Conservation (phyloP, 2,329 filamentous ascomycete species). For the Stemphylium lycopersici region DNA sequence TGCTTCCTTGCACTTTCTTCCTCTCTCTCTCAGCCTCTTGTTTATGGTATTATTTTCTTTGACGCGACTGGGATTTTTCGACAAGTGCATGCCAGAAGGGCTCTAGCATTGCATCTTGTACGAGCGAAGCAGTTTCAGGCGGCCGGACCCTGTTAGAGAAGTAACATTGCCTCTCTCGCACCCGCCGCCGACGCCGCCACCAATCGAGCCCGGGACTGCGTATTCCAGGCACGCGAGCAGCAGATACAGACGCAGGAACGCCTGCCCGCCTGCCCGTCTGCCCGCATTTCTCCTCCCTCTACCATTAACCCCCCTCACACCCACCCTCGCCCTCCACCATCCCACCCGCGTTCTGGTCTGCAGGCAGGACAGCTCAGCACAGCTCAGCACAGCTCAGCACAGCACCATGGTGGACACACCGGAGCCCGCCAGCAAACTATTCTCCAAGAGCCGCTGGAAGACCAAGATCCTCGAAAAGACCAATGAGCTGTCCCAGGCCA, state of each 20-base stretch:
- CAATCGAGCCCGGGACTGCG: slow-evolving; percentile 4
- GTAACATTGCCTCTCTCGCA: slow-evolving; percentile 3
- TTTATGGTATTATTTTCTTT: neutral
- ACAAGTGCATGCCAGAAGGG: neutral
- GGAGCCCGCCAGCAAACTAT: slow-evolving; percentile 44
- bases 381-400: neutral
- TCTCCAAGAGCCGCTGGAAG: slow-evolving; percentile 55
- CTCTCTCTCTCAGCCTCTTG: neutral
- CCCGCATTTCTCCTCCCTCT: neutral
- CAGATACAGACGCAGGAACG: slow-evolving; percentile 1
- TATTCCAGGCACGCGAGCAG: slow-evolving; percentile 12
- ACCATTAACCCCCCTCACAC: neutral
- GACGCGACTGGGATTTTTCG: neutral
- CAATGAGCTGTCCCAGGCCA: slow-evolving; percentile 45
- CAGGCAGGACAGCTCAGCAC: neutral
- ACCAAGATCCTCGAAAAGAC: slow-evolving; percentile 54
- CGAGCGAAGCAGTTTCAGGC: slow-evolving; percentile 12
- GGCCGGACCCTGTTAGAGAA: slow-evolving; percentile 13
- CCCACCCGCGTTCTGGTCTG: slow-evolving; percentile 1
- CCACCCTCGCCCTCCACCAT: neutral
- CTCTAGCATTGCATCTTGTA: slow-evolving; percentile 9
- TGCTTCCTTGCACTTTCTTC: neutral
- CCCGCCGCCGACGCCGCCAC: slow-evolving; percentile 3
- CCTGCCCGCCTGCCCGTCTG: neutral
- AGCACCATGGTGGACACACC: slow-evolving; percentile 43